phyloP scores from a whole-genome alignment of 495 filamentous ascomycete species.

The Neurospora sp. region DNA sequence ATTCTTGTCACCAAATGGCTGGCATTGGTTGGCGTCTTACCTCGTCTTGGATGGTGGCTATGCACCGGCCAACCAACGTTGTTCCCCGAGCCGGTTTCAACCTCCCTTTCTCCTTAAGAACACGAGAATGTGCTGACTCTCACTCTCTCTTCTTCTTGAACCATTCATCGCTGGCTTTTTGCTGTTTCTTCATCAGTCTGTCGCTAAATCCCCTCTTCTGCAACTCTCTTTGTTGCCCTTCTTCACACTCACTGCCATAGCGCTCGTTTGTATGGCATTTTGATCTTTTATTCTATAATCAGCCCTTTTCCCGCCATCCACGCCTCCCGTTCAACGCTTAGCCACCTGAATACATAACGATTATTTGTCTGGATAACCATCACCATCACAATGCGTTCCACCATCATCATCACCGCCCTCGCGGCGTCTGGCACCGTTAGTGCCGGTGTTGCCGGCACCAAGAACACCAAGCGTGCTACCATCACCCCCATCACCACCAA shows the following conservation, averaged over 20 bases:
- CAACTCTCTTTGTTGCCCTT: not conserved
- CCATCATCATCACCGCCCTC: slow-evolving; percentile 37
- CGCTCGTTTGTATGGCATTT: slow-evolving; percentile 12
- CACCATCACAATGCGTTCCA: slow-evolving; percentile 44
- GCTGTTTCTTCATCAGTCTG: not conserved
- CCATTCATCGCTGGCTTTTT: not conserved
- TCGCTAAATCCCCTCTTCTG: not conserved
- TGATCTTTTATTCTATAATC: not conserved
- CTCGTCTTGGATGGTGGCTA: slow-evolving; percentile 14
- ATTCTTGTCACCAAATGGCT: not conserved
- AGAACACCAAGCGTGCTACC: slow-evolving; percentile 43
- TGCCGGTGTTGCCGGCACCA: slow-evolving; percentile 41
- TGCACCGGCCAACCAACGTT: slow-evolving; percentile 8
- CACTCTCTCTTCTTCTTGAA: not conserved
- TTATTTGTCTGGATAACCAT: not conserved
- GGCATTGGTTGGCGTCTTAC: not conserved
- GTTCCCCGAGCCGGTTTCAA: not conserved
- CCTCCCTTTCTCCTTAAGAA: not conserved
- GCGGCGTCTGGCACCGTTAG: slow-evolving; percentile 45
- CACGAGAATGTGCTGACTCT: not conserved
- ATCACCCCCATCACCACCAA: slow-evolving; percentile 32
- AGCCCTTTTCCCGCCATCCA: not conserved
- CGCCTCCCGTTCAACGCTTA: not conserved
- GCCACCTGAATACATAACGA: not conserved
- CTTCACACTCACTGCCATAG: slow-evolving; percentile 5